Evolutionary conservation across 257 asterid species (phyloP).

Genomic region (Misopates orontium): DNA sequence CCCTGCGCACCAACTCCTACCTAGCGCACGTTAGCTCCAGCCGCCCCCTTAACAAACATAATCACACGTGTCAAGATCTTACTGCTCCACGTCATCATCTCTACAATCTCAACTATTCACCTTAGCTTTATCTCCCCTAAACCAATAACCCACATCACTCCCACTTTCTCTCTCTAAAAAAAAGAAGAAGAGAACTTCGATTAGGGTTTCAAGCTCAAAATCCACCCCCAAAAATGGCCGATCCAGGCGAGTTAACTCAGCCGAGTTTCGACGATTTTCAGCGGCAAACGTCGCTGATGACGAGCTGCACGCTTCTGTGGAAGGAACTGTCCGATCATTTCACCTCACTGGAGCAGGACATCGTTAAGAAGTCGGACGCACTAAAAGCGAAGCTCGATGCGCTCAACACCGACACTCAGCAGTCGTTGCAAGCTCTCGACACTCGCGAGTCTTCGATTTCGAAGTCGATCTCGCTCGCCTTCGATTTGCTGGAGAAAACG

Average conservation of each 20-base stretch:
- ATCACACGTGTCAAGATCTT: conserved; percentile 41
- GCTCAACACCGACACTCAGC: conserved; percentile 54
- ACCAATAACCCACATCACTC: conserved; percentile 23
- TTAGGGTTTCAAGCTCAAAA: conserved; percentile 68
- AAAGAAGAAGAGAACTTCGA: conserved; percentile 21
- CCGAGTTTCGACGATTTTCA: conserved; percentile 92
- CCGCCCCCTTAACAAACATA: conserved; percentile 14
- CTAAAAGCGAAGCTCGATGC: conserved; percentile 54
- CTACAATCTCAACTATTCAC: conserved; percentile 30
- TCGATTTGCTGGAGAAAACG: conserved; percentile 43
- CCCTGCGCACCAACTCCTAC: conserved; percentile 27
- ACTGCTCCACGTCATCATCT: conserved; percentile 49
- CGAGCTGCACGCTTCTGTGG: conserved; percentile 98
- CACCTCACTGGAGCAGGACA: conserved; percentile 80
- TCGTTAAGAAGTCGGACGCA: conserved; percentile 64
- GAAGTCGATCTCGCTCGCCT: conserved; percentile 52
- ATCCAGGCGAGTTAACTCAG: conserved; percentile 75
- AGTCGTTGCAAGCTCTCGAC: conserved; percentile 55
- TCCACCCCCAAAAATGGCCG: conserved; percentile 59
- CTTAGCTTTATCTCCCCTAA: conserved; percentile 55
- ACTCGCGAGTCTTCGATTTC: conserved; percentile 75
- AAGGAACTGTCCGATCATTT: conserved; percentile 97
- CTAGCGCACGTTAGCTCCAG: conserved; percentile 48
- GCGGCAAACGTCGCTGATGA: conserved; percentile 96
- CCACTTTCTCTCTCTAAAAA: conserved; percentile 37